Evolutionary conservation across 202 grass and related monocot species (phyloP).

Genomic region (Panicum virgatum): DNA sequence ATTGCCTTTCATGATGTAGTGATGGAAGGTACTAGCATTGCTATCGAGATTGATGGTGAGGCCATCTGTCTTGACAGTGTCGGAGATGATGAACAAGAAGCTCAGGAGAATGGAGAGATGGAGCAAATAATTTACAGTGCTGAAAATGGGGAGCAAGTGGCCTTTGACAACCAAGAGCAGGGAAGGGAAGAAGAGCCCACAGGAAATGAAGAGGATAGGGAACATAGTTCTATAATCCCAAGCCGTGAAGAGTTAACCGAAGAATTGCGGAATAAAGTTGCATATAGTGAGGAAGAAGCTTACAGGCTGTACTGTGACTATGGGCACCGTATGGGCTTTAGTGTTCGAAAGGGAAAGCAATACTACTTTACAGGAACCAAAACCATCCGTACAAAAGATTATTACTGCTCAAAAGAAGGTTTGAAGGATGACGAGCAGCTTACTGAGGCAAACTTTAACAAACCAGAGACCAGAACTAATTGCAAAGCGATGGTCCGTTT

Average conservation of each 20-base stretch:
- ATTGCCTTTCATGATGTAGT: conserved; percentile 37
- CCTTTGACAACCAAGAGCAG: conserved; percentile 35
- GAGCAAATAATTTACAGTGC: conserved; percentile 44
- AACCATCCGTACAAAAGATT: conserved; percentile 79
- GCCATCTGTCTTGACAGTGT: conserved; percentile 62
- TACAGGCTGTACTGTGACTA: conserved; percentile 89
- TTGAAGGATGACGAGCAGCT: conserved; percentile 76
- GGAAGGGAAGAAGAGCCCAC: conserved; percentile 25
- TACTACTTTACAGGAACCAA: conserved; percentile 90
- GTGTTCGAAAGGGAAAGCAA: conserved; percentile 83
- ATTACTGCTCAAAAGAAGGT: conserved; percentile 95
- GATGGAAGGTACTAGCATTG: conserved; percentile 64
- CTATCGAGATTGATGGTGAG: conserved; percentile 78
- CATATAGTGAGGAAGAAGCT: conserved; percentile 81
- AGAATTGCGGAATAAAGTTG: conserved; percentile 63
- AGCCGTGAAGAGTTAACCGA: conserved; percentile 71
- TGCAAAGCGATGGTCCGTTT: conserved; percentile 91
- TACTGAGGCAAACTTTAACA: conserved; percentile 77
- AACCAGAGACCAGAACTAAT: conserved; percentile 77
- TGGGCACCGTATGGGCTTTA: conserved; percentile 81
- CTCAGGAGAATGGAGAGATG: conserved; percentile 47
- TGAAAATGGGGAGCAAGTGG: conserved; percentile 40
- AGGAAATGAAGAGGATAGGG: conserved; percentile 45
- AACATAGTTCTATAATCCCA: conserved; percentile 47
- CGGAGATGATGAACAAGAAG: conserved; percentile 48